Evolutionary conservation across 257 asterid genomes (phyloP).

Genomic region (Rubia yunnanensis): DNA sequence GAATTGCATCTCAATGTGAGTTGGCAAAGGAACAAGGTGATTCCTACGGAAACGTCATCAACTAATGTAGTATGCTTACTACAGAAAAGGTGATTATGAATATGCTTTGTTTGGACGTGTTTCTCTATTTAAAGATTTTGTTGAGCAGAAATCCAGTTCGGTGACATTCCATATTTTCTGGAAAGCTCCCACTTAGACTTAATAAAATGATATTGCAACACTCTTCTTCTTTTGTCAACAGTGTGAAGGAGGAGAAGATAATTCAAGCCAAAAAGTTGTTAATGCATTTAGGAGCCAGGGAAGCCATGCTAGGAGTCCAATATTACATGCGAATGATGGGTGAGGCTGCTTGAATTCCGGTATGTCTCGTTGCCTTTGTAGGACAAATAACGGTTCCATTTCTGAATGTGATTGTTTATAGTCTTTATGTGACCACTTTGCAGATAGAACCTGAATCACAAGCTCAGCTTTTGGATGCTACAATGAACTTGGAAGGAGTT

Average conservation of each 20-base stretch:
- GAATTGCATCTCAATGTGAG: slow-evolving; percentile 60
- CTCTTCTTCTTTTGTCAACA: slow-evolving; percentile 21
- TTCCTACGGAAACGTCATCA: slow-evolving; percentile 44
- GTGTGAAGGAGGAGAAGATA: slow-evolving; percentile 58
- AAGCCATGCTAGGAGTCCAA: slow-evolving; percentile 80
- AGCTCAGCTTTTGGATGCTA: slow-evolving; percentile 61
- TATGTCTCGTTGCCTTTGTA: slow-evolving; percentile 29
- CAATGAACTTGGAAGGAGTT: slow-evolving; percentile 80
- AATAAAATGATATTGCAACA: slow-evolving; percentile 4
- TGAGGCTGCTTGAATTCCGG: slow-evolving; percentile 91
- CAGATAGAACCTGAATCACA: slow-evolving; percentile 98
- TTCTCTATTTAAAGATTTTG: background rate
- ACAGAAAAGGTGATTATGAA: slow-evolving; percentile 55
- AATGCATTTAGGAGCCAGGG: slow-evolving; percentile 84
- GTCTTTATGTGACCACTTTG: slow-evolving; percentile 10
- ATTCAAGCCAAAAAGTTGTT: slow-evolving; percentile 39
- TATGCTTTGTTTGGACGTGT: background rate
- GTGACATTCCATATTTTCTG: background rate
- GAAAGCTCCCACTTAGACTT: background rate
- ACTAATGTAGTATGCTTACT: slow-evolving; percentile 50
- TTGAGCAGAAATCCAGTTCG: background rate
- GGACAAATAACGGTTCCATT: slow-evolving; percentile 5
- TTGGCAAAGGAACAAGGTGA: slow-evolving; percentile 50
- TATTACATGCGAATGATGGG: slow-evolving; percentile 84
- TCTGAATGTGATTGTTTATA: background rate